Conservation (phyloP, 345 rosid genomes). For the Brassica nigra region DNA sequence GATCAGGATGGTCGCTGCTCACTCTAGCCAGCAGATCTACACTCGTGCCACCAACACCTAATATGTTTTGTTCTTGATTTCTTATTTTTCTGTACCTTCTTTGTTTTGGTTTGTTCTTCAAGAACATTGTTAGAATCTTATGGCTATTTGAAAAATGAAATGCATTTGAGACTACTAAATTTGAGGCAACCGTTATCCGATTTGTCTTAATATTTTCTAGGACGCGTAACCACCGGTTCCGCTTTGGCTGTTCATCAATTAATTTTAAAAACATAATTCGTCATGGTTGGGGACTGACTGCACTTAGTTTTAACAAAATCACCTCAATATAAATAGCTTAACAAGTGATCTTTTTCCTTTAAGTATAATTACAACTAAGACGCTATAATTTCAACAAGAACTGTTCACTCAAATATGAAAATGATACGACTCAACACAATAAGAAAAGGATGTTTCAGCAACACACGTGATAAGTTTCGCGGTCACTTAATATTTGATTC, state of each 20-base stretch:
- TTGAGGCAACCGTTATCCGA: not conserved
- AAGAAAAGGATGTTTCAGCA: not conserved
- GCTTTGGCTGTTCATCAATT: not conserved
- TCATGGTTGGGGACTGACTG: not conserved
- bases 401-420: not conserved
- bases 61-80: constrained; percentile 13
- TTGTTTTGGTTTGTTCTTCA: not conserved
- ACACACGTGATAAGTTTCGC: constrained; percentile 4
- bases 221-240: not conserved
- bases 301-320: not conserved
- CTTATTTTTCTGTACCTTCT: not conserved
- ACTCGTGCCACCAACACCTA: constrained; percentile 79
- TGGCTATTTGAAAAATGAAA: not conserved
- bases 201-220: not conserved
- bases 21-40: constrained; percentile 76
- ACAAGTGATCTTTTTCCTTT: not conserved
- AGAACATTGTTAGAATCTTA: constrained; percentile 6
- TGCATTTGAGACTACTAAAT: not conserved
- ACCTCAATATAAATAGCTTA: not conserved
- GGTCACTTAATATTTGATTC: not conserved
- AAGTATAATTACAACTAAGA: not conserved
- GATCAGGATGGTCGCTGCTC: constrained; percentile 64
- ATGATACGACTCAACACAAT: not conserved
- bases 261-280: not conserved
- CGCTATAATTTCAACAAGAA: not conserved